These are phyloP conservation scores for Bimuria novae-zelandiae DNA, from an alignment of 2,329 filamentous ascomycete genomes.

Conservation along the genomic window DNA sequence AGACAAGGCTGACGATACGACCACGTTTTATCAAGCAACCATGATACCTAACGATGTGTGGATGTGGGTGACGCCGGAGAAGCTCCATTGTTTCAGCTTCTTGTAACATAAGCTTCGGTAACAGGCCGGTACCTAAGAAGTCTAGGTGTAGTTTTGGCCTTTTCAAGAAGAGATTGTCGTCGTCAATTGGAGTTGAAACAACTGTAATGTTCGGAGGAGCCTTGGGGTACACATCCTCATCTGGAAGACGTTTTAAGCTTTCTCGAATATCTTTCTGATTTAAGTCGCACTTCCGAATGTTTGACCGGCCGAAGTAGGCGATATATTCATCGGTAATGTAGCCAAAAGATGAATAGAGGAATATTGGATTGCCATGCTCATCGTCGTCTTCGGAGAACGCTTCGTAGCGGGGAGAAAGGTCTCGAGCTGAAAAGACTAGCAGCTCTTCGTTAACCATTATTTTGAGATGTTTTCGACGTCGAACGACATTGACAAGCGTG, in stretches of 20 bases:
- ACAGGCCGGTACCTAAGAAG: not conserved
- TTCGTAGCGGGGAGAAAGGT: constrained; percentile 1
- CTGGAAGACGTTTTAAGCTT: not conserved
- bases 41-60: constrained; percentile 1
- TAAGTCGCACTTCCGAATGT: not conserved
- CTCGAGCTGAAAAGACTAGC: not conserved
- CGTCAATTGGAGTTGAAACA: not conserved
- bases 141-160: not conserved
- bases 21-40: constrained; percentile 3
- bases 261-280: not conserved
- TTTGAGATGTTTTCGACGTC: not conserved
- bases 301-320: constrained; percentile 1
- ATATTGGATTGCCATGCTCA: constrained; percentile 1
- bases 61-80: not conserved
- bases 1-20: constrained; percentile 1
- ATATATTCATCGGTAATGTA: constrained; percentile 3
- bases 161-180: constrained; percentile 2
- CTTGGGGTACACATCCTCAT: constrained; percentile 1
- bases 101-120: not conserved
- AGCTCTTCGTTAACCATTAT: not conserved
- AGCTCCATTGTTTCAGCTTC: constrained; percentile 5
- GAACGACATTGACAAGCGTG: no score
- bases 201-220: constrained; percentile 1
- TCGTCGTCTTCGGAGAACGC: constrained; percentile 3
- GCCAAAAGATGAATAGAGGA: constrained; percentile 4